phyloP scores from a whole-genome alignment of 129 eudicot species.

The Sambucus nigra region DNA sequence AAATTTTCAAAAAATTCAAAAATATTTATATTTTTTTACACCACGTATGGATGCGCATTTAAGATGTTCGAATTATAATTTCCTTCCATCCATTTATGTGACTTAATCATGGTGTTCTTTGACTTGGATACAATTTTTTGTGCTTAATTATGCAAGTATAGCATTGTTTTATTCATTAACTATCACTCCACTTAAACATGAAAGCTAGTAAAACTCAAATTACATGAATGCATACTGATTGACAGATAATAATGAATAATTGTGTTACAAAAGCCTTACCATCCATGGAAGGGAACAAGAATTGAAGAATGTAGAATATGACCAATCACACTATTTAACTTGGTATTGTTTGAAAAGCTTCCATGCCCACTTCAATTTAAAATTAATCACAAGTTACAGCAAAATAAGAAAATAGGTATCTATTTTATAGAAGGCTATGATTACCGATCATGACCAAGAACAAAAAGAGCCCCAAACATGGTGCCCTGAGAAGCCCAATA shows the following conservation, averaged over 20 bases:
- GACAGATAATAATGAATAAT: neutral
- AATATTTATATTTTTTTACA: too few species aligned
- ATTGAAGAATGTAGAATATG: constrained; percentile 62
- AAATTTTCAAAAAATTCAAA: too few species aligned
- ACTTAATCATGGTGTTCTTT: too few species aligned
- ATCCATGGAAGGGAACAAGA: constrained; percentile 64
- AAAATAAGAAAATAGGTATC: constrained; percentile 7
- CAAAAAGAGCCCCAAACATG: constrained; percentile 66
- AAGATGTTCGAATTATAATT: too few species aligned
- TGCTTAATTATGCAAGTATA: too few species aligned
- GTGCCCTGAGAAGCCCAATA: constrained; percentile 74
- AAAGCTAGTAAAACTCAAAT: neutral
- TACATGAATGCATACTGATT: neutral
- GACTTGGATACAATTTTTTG: too few species aligned
- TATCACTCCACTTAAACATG: neutral
- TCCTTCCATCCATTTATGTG: too few species aligned
- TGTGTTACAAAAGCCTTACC: constrained; percentile 29
- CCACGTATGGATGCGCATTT: too few species aligned
- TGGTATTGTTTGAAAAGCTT: constrained; percentile 42
- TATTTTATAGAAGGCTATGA: neutral
- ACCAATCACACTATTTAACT: constrained; percentile 58
- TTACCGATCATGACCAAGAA: constrained; percentile 70
- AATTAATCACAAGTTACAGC: constrained; percentile 4
- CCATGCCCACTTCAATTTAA: constrained; percentile 48
- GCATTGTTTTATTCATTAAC: constrained; percentile 17